Base-by-base conservation (phyloP, 257 asterid genomes). In the Primulina huaijiensis region DNA sequence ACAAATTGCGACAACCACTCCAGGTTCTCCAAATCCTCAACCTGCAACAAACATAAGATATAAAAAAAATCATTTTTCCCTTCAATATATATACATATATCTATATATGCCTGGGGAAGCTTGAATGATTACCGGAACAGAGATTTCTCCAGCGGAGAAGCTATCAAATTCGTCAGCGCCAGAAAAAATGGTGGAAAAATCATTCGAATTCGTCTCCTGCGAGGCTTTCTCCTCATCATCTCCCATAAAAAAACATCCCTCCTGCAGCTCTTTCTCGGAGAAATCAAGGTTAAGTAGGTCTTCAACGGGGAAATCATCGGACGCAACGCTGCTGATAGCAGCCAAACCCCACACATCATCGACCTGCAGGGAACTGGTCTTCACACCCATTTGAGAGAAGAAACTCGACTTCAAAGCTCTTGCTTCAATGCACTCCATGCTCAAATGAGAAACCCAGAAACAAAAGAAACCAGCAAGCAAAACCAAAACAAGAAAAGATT, bases 211-310 rank as follows among this genome's bases (percentile, higher is more conserved):
- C 35, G 69, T 81, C 64, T 82, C 82, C 19, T 71, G 74, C 0
- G 76, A 75, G 5, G 61, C 63, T 27, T 80, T 77, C 21, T 71
- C 84, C 2, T 81, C 86, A n/a, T 69, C 85, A 37, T 85, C 90
- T 16, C 76, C 85, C 6, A 66, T 73, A 5, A 74, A 73, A 0
- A 70, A 59, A 29, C 74, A 67, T 10, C 68, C 84, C 0, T 82
- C 95, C 68, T 80, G 84, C 73, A 86, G 84, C 25, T 85, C 91
- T 43, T 89, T 85, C 6, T 85, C 97, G 61, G 97, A 77, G 75
- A 94, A 90, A 67, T 94, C 97, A 50, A 95, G 92, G 81, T 95
- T 92, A 25, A 95, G 90, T 19, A 95, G 97, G 72, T 95, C 99
- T 53, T 95, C 99, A 14, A 95, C 96, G 25, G 97, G 91, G 72